phyloP scores from a whole-genome alignment of 441 rosid species.

The Gossypium trilobum region DNA sequence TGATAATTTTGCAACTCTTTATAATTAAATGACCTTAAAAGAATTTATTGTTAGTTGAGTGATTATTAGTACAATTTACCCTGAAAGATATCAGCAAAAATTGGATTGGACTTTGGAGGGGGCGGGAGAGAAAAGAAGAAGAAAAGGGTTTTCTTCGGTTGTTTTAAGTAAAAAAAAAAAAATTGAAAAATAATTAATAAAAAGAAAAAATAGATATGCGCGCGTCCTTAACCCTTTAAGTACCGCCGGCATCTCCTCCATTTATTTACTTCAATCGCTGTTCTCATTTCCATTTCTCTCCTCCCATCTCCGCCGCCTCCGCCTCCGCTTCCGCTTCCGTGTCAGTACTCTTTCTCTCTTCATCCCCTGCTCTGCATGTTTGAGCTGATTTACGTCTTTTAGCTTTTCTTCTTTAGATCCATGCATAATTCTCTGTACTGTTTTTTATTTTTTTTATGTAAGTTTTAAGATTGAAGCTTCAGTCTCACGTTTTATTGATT shows the following conservation, averaged over 20 bases:
- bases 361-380: background rate
- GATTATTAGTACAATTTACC: background rate
- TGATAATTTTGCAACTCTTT: no score
- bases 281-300: conserved; percentile 21
- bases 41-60: no score
- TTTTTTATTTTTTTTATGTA: background rate
- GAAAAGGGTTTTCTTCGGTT: background rate
- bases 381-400: background rate
- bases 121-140: background rate
- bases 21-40: background rate
- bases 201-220: conserved; percentile 20
- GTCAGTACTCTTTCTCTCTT: conserved; percentile 22
- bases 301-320: conserved; percentile 1
- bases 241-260: conserved; percentile 38
- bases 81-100: background rate
- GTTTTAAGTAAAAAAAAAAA: background rate
- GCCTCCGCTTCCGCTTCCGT: background rate
- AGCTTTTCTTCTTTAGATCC: background rate
- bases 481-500: background rate
- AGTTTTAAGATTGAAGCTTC: background rate
- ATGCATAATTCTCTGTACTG: background rate
- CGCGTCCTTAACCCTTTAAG: conserved; percentile 21
- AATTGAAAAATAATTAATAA: background rate
- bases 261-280: conserved; percentile 30
- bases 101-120: background rate